Evolutionary conservation across 2,329 filamentous ascomycete genomes (phyloP).

Genomic region (Trichoderma endophyticum): DNA sequence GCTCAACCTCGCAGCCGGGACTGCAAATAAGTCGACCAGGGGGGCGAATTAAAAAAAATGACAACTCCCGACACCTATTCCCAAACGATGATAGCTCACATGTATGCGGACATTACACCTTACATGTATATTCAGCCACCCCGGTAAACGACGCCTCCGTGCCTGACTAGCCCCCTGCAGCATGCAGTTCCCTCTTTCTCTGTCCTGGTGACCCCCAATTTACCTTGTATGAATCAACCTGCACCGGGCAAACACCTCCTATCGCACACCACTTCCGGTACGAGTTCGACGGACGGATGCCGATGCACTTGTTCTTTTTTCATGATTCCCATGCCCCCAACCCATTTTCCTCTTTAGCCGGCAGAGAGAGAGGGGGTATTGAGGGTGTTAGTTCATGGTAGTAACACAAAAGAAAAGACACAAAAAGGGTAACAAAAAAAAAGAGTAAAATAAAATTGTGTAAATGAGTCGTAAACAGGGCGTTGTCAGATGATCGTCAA

Average conservation of each 20-base stretch:
- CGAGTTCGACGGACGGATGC: not conserved
- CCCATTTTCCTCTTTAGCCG: constrained; percentile 3
- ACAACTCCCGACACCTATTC: constrained; percentile 14
- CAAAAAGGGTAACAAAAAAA: not conserved
- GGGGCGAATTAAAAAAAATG: not conserved
- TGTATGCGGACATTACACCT: constrained; percentile 12
- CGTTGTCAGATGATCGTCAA: constrained; percentile 3
- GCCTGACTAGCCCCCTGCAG: constrained; percentile 7
- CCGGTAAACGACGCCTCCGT: not conserved
- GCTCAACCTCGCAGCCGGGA: not conserved
- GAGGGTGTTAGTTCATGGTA: not conserved
- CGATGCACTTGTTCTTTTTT: not conserved
- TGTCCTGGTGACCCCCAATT: not conserved
- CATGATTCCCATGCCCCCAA: not conserved
- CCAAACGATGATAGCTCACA: constrained; percentile 8
- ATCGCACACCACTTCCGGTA: not conserved
- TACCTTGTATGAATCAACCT: not conserved
- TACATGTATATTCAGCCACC: not conserved
- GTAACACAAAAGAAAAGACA: not conserved
- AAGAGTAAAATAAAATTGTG: not conserved
- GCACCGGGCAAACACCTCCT: not conserved
- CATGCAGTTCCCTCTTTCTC: not conserved
- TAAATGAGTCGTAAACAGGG: constrained; percentile 7
- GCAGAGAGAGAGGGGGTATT: not conserved
- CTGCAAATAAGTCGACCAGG: not conserved